Base-by-base conservation (phyloP, 2,329 filamentous ascomycete species). In the Talaromyces islandicus region DNA sequence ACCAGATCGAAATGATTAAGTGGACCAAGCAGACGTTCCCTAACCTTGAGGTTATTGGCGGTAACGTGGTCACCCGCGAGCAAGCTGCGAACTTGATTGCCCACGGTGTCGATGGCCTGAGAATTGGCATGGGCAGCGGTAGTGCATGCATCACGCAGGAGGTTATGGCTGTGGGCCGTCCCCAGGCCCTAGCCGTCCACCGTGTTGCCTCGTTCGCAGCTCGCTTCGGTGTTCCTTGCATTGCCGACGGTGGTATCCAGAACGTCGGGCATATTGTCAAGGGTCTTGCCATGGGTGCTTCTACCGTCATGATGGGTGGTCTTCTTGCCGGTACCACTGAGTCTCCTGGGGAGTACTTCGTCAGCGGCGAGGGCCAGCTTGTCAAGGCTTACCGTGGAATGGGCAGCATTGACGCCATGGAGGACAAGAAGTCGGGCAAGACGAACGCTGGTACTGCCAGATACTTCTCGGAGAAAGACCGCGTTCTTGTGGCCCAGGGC, bases 221-320 rank as follows among this genome's bases (percentile, higher is more conserved):
- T 60, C 88, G 87, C 67, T 99, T 99, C 71, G 94, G 95, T 64
- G 92, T 99, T 67, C 94, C 94, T 60, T 97, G 93, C 79, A 97
- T 99, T 73, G 94, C 94, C 62, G 94, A 99, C 70, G 94, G 94
- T 69, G 94, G 94, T 78, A 90, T 99, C 68, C 94, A 99, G 79
- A 99, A 99, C 73, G 90, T 99, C 66, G 94, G 94, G 59, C 95
- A 99, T 81, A 97, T 99, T 67, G 94, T 99, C 77, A 99, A 99
- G 85, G 93, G 92, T 74, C 87, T 99, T 66, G 88, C 94, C 53
- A 87, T 99, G 65, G 94, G 94, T 68, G 94, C 94, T 61, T 91
- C 90, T 52, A 95, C 92, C 41, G 89, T 99, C 75, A 99, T 99
- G 94, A 99, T 99, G 94, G 94, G 94, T 70, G 95, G 94, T 80